A percentile compares a stretch with the other conserved stretches of the same genome.
These are phyloP conservation scores for Globisporangium iwayamae DNA, from an alignment of 352 stramenopile species.

Conservation along the genomic window DNA sequence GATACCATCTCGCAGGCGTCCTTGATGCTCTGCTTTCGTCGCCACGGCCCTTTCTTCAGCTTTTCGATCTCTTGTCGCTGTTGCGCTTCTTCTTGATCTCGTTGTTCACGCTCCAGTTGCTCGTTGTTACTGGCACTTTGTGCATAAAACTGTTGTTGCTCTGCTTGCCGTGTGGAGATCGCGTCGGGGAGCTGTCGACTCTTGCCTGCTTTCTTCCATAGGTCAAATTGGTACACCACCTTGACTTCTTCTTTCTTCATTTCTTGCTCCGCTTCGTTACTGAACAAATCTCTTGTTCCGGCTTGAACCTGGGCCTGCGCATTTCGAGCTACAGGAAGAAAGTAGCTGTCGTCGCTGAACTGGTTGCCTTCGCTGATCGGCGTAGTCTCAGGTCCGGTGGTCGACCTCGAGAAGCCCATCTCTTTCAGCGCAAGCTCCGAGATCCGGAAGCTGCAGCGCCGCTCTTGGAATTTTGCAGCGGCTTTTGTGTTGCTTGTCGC, in stretches of 20 bases:
- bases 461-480: conserved; percentile 25
- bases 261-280: conserved; percentile 4
- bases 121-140: not conserved
- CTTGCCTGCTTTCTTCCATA: conserved; percentile 56
- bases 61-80: not conserved
- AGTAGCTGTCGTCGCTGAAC: not conserved
- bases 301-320: not conserved
- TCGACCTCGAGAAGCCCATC: conserved; percentile 31
- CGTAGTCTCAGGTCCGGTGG: conserved; percentile 22
- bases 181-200: conserved; percentile 41
- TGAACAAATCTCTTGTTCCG: not conserved
- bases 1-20: conserved; percentile 33
- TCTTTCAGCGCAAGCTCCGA: conserved; percentile 46
- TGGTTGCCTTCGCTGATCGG: conserved; percentile 17
- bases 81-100: not conserved
- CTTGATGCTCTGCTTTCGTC: conserved; percentile 17
- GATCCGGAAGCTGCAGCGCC: conserved; percentile 66
- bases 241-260: conserved; percentile 21
- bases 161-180: conserved; percentile 29
- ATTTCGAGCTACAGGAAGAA: not conserved
- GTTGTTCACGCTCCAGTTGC: not conserved
- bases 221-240: conserved; percentile 41
- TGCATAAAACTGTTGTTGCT: not conserved
- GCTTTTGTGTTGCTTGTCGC: conserved; percentile 12
- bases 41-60: conserved; percentile 4